Conservation (phyloP, 192 early-diverging fungal species). For the Gonapodya sp. region DNA sequence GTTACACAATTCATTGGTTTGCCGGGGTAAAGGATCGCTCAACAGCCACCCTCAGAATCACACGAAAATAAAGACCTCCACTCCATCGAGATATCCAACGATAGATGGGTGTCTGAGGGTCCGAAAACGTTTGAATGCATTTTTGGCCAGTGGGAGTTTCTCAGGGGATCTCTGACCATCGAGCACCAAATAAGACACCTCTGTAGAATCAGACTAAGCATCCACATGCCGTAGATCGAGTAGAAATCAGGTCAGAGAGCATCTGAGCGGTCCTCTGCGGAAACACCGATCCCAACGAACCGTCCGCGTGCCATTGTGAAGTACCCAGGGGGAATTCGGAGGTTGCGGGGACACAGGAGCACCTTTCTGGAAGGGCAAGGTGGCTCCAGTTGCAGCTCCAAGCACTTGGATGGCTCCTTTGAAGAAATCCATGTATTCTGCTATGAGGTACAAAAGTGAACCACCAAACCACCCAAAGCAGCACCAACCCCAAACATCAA, state of each 20-base stretch:
- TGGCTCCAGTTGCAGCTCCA: background rate
- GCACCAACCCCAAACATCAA: too few species aligned
- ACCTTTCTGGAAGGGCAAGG: background rate
- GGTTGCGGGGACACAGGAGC: background rate
- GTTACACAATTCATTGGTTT: constrained; percentile 3
- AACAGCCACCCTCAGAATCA: background rate
- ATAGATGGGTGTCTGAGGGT: constrained; percentile 87
- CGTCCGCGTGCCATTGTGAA: background rate
- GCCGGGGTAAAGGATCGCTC: background rate
- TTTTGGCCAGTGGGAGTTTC: constrained; percentile 71
- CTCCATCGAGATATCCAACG: constrained; percentile 73
- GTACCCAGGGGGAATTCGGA: background rate
- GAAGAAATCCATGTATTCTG: background rate
- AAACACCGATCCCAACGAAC: background rate
- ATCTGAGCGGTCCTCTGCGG: too few species aligned
- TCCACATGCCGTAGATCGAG: background rate
- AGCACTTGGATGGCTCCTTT: background rate
- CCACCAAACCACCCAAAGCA: too few species aligned
- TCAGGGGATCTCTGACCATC: constrained; percentile 55
- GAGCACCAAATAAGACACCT: constrained; percentile 75
- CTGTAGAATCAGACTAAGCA: background rate
- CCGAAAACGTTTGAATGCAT: constrained; percentile 73
- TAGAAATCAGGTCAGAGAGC: too few species aligned
- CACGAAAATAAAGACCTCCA: constrained; percentile 52
- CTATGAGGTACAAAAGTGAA: too few species aligned